Evolutionary conservation across 1,139 yeast genomes (phyloP), one percentile per base, ranked within the genome.

Genomic region (Yamadazyma oceani): DNA sequence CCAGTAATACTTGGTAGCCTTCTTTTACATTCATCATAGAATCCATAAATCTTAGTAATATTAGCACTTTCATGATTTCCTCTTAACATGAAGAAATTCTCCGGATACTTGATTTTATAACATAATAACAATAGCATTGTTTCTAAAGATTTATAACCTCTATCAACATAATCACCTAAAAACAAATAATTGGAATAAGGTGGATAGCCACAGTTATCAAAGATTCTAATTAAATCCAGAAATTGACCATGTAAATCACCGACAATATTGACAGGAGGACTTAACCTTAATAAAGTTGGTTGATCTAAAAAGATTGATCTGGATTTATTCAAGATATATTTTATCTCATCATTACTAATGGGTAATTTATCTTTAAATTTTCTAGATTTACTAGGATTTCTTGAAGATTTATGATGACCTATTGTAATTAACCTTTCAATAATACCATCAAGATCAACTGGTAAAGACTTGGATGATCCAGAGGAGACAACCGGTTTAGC

Each of bases 171-270:
- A 59, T 86, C 95, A 26, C 95, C 95, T 35, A 86, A 63, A 55
- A 86, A 86, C 48, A 86, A 62, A 57, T 85, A 86, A 55, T 85
- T 86, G 3, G 94, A 71, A 50, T 79, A 73, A 8, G 92, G 90
- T 2, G 95, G 95, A 50, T 80, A 78, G 0, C 95, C 95, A 57
- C 90, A 82, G 37, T 81, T 66, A 54, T 83, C 82, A 55, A 86
- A 78, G 31, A 86, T 82, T 46, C 95, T 70, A 44, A 85, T 65
- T 46, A 86, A 69, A 62, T 86, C 95, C 45, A 75, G 74, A 54
- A 79, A 86, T 59, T 86, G 95, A 10, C 95, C 95, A 60, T 86
- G 95, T 38, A 86, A 80, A 60, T 86, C 95, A 37, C 95, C 95
- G 22, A 86, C 95, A 37, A 87, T 79, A 59, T 86, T 86, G 22